Base-by-base conservation (phyloP, 345 rosid species). In the Fremontodendron californicum region DNA sequence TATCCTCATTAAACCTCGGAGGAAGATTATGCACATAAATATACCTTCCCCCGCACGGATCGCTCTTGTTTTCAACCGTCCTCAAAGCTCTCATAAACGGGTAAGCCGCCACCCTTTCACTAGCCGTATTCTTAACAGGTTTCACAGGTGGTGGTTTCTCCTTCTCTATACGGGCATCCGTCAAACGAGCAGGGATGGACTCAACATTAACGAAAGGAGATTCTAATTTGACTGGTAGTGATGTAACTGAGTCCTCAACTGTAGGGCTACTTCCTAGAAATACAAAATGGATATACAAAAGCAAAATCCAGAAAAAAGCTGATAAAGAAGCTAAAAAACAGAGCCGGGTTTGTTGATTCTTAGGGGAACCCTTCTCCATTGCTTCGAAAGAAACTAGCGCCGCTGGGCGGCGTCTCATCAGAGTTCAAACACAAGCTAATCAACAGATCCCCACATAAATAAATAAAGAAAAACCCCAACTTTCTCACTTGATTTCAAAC, bases 41-140 rank as follows among this genome's bases (percentile, higher is more conserved):
- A 74, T 94, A 94, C 82, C 86, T 90, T 40, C 98, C 95, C 1
- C 97, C 94, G 45, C 98, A 93, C 0, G 93, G 91, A 83, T 93
- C 97, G 33, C 89, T 93, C 81, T 85, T 87, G 82, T 93, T 92
- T 27, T 90, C 94, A 18, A 83, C 31, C 7, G 94, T 90, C 77
- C 88, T 89, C 88, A 92, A 82, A 2, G 98, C 98, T 82, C 80
- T 84, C 75, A 84, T 76, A 81, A 93, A 93, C 7, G 85, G 83
- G 73, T 84, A 90, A 75, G 63, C 78, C 71, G 85, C 82, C 77
- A 63, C 75, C 60, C 52, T 72, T 35, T 72, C 63, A 51, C 5
- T 46, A 49, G 75, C 62, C 3, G 43, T 10, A 19, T 33, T 21
- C 55, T 4, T 45, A 10, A n/a, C 75, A 33, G 46, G 29, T 27